A percentile compares a stretch with the other conserved stretches of the same genome.
These are phyloP conservation scores for Tulasnella sp. DNA, from an alignment of 768 basidiomycete genomes.

Conservation along the genomic window DNA sequence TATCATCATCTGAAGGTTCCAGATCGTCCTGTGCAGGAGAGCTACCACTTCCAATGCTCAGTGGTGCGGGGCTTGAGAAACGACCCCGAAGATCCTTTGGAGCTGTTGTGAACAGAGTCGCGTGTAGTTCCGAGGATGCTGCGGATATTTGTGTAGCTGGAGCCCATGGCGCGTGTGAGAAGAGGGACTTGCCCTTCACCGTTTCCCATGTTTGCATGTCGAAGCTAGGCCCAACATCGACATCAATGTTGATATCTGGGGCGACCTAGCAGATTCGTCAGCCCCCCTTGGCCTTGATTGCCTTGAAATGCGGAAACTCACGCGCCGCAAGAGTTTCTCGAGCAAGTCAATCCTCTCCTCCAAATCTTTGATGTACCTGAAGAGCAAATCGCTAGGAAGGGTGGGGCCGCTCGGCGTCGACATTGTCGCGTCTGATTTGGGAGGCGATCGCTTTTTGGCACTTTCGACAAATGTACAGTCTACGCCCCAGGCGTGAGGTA, in stretches of 20 bases:
- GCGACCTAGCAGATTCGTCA: conserved; percentile 25
- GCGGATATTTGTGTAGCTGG: not conserved
- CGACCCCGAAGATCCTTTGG: not conserved
- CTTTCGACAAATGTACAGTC: conserved; percentile 24
- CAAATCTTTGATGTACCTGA: conserved; percentile 40
- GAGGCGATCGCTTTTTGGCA: conserved; percentile 44
- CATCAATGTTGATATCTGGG: conserved; percentile 25
- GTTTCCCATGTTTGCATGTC: conserved; percentile 1
- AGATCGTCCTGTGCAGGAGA: not conserved
- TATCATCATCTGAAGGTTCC: no score
- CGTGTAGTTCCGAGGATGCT: not conserved
- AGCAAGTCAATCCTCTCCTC: conserved; percentile 43
- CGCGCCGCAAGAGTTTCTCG: conserved; percentile 40
- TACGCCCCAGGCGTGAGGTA: no score
- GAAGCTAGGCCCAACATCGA: conserved; percentile 12
- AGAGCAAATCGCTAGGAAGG: conserved; percentile 8
- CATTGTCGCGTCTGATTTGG: conserved; percentile 31
- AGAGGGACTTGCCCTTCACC: conserved; percentile 27
- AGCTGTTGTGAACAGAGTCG: not conserved
- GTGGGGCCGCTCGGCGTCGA: not conserved
- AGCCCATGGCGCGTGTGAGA: conserved; percentile 24
- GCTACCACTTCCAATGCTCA: not conserved
- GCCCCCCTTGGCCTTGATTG: not conserved
- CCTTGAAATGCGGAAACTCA: conserved; percentile 19
- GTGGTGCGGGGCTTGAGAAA: not conserved